These are phyloP conservation scores for Musa balbisiana DNA, from an alignment of 202 grass and related monocot species.

Conservation along the genomic window DNA sequence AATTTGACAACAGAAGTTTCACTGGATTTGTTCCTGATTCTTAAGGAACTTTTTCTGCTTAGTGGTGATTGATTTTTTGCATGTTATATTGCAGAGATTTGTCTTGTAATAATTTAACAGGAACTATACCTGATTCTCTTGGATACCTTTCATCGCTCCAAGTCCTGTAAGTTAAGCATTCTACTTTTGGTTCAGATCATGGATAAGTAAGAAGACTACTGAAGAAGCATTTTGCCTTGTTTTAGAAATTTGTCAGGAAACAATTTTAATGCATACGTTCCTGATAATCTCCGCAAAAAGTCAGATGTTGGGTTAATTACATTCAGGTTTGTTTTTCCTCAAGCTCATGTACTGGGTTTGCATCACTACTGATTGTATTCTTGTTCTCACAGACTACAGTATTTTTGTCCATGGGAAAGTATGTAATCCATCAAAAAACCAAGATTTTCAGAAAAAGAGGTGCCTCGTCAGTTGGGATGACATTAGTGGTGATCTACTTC, in stretches of 20 bases:
- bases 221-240: background rate
- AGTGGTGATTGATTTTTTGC: background rate
- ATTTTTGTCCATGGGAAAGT: no score
- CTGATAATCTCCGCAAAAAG: no score
- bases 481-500: no score
- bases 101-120: conserved; percentile 30
- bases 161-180: conserved; percentile 13
- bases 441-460: no score
- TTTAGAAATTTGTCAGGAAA: conserved; percentile 29
- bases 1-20: no score
- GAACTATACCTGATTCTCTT: conserved; percentile 23
- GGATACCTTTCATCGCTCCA: conserved; percentile 22
- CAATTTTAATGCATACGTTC: background rate
- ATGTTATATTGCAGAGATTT: conserved; percentile 16
- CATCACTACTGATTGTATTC: no score
- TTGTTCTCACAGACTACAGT: no score
- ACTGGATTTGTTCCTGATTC: background rate
- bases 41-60: background rate
- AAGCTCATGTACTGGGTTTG: no score
- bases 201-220: background rate
- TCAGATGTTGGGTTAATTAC: no score
- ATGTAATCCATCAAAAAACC: no score
- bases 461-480: no score
- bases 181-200: background rate
- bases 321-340: no score